Evolutionary conservation across 2,329 filamentous ascomycete genomes (phyloP), one percentile per base, ranked within the genome.

Genomic region (Ascochyta lentis): DNA sequence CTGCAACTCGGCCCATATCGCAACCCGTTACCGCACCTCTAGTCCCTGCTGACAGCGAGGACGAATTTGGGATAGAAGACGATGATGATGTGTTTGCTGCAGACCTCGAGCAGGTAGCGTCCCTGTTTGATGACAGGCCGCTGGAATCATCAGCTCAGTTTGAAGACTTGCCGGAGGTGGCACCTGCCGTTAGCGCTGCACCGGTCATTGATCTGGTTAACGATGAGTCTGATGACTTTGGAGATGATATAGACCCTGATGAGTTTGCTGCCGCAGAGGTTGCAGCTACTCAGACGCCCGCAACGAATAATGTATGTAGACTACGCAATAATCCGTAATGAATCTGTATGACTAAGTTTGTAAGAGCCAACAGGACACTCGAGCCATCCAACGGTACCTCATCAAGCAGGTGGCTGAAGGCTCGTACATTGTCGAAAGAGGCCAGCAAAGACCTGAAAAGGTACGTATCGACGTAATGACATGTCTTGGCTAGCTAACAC

Each of bases 351-450:
- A 79, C 90, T 92, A 88, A 93, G 81, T 79, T 72, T 77, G 78
- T 75, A 80, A 81, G 84, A 90, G 89, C 86, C 83, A 77, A 84
- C 80, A 73, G 72, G 89, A 88, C 74, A 79, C 83, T 65, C 88
- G 86, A 79, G 86, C 88, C 43, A 96, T 96, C 69, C 92, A 96
- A 77, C 89, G 94, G 64, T 96, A 96, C 78, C 81, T 93, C 60
- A 84, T 97, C 66, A 89, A 88, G 63, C 86, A 89, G 70, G 85
- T 93, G 63, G 79, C 89, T 57, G 85, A 90, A 58, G 85, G 84
- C 65, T 82, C 87, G 41, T 96, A 91, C 74, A 78, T 80, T 55
- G 86, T 88, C 73, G 80, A 84, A 22, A 83, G 81, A 62, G 87
- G 89, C 40, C 81, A 84, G 61, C 75, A 79, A 45, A 81, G 80